Evolutionary conservation across 257 asterid species (phyloP).

Genomic region (Osmanthus fragrans): DNA sequence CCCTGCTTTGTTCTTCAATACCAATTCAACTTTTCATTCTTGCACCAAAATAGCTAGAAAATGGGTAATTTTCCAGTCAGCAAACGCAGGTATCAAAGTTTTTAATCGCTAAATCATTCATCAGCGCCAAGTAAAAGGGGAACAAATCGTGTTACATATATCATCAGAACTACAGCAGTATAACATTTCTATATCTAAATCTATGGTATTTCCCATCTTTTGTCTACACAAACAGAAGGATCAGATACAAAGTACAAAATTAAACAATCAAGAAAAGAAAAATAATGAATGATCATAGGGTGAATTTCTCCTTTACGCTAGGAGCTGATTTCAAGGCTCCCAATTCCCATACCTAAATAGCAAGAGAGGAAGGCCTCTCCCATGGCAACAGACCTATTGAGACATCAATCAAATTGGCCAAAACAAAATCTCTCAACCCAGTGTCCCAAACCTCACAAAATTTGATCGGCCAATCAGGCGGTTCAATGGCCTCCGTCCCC

Average conservation of each 20-base stretch:
- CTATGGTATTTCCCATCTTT: slow-evolving; percentile 7
- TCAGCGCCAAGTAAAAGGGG: background rate
- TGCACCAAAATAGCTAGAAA: background rate
- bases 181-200: background rate
- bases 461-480: slow-evolving; percentile 76
- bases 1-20: background rate
- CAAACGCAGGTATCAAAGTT: background rate
- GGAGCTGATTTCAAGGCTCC: background rate
- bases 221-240: slow-evolving; percentile 16
- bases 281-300: slow-evolving; percentile 20
- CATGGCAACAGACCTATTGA: slow-evolving; percentile 82
- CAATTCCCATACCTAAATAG: slow-evolving; percentile 6
- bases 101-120: background rate
- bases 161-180: background rate
- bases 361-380: slow-evolving; percentile 45
- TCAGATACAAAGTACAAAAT: slow-evolving; percentile 6
- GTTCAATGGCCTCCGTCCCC: slow-evolving; percentile 97
- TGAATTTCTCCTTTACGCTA: slow-evolving; percentile 30
- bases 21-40: background rate
- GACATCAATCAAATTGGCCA: slow-evolving; percentile 62
- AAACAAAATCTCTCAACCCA: slow-evolving; percentile 76
- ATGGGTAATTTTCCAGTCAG: background rate
- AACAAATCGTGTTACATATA: background rate
- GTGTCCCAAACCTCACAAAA: slow-evolving; percentile 97
- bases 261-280: slow-evolving; percentile 11